Evolutionary conservation across 2,329 filamentous ascomycete species (phyloP).

Genomic region (Aspergillus melleus): DNA sequence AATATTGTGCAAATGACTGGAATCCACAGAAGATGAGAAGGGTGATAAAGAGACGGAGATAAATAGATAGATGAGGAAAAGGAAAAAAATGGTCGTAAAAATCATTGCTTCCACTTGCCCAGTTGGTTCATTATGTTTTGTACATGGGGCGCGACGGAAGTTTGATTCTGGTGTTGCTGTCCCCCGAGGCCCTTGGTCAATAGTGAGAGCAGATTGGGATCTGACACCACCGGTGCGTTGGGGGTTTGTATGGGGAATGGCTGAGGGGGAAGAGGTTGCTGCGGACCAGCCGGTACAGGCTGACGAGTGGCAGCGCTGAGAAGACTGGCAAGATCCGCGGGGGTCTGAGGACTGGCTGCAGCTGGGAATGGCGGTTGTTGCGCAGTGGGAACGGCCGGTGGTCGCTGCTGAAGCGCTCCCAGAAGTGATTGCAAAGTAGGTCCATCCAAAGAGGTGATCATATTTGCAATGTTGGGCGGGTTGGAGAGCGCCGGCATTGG

Average conservation of each 20-base stretch:
- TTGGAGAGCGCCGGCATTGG: slow-evolving; percentile 36
- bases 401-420: slow-evolving; percentile 55
- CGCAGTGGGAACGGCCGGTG: slow-evolving; percentile 37
- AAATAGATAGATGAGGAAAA: slow-evolving; percentile 20
- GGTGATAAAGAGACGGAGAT: slow-evolving; percentile 9
- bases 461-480: slow-evolving; percentile 58
- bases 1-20: slow-evolving; percentile 9
- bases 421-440: slow-evolving; percentile 70
- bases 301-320: slow-evolving; percentile 40
- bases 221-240: slow-evolving; percentile 29
- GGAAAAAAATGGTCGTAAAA: slow-evolving; percentile 18
- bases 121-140: slow-evolving; percentile 52
- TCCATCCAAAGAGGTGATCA: slow-evolving; percentile 69
- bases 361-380: slow-evolving; percentile 37
- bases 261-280: slow-evolving; percentile 28
- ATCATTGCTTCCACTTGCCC: slow-evolving; percentile 48
- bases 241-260: slow-evolving; percentile 31
- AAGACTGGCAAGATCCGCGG: slow-evolving; percentile 44
- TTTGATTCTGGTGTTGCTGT: slow-evolving; percentile 37
- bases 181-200: slow-evolving; percentile 39
- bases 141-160: slow-evolving; percentile 39
- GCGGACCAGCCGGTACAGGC: slow-evolving; percentile 32
- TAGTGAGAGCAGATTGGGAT: slow-evolving; percentile 40
- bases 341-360: slow-evolving; percentile 31
- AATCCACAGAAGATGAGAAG: slow-evolving; percentile 7